Base-by-base conservation (phyloP, 768 basidiomycete species). In the Phanerodontia chrysosporium region DNA sequence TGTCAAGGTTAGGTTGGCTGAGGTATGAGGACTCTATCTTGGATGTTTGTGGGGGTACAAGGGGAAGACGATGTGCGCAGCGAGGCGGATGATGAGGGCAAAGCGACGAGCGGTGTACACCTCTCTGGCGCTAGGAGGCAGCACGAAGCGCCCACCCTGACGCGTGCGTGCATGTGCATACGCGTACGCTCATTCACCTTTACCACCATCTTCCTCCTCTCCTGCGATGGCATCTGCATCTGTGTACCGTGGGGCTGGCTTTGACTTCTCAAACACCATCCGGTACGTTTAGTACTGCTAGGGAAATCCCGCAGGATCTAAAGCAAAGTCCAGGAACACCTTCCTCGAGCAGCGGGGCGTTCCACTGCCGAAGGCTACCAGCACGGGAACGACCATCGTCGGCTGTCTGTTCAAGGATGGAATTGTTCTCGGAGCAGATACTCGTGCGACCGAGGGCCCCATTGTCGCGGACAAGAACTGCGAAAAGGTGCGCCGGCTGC, bases 381-480 rank as follows among this genome's bases (percentile, higher is more conserved):
- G 91, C 74, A 94, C 92, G 0, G 95, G 95, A 66, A 99, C 96
- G 3, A 99, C 96, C 51, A 98, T 99, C 78, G 97, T 99, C 18
- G 97, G 97, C 27, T 93, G 93, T 68, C 75, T 97, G 57, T 98
- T 90, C 74, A 87, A 86, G 65, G 92, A 92, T 69, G 97, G 97
- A 5, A 87, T 99, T 65, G 83, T 96, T 18, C 83, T 99, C 5
- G 97, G 96, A 48, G 97, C 97, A 14, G 97, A 98, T 73, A 99
- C 97, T 1, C 82, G 96, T 66, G 95, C 97, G 3, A 98, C 97
- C 0, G 92, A 87, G 61, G 97, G 96, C 1, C 83, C 84, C 24
- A 98, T 98, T 64, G 92, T 99, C 27, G 93, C 93, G 0, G 96
- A 98, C 78, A 98, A 99, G 84, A 99, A 99, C 76, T 99, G 97